Conservation (phyloP, 352 stramenopile species). For the Phytophthora colocasiae region DNA sequence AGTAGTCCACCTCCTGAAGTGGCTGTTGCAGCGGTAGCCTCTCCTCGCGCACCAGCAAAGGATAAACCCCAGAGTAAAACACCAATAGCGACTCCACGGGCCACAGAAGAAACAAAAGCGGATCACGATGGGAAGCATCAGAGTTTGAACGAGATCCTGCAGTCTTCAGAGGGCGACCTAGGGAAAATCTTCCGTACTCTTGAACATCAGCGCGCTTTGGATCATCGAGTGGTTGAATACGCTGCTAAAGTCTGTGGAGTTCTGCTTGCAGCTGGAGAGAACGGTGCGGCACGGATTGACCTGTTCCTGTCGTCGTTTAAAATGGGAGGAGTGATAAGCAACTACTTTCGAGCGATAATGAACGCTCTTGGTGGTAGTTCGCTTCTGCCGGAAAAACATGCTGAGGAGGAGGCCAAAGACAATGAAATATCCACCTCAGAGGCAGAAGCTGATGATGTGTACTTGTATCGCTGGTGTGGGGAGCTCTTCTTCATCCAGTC, state of each 20-base stretch:
- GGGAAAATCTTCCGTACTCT: constrained; percentile 38
- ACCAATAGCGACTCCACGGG: constrained; percentile 37
- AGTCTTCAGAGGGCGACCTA: constrained; percentile 40
- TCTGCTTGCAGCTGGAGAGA: constrained; percentile 20
- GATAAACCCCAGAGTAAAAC: constrained; percentile 39
- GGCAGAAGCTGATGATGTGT: constrained; percentile 49
- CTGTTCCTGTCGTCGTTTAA: constrained; percentile 53
- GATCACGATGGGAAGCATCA: constrained; percentile 22
- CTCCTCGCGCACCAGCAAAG: constrained; percentile 25
- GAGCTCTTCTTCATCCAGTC: constrained; percentile 72
- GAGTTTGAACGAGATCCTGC: constrained; percentile 46
- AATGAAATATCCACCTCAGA: background rate
- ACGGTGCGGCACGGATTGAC: constrained; percentile 24
- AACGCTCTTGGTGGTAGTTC: constrained; percentile 34
- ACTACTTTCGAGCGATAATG: constrained; percentile 46
- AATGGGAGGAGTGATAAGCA: constrained; percentile 44
- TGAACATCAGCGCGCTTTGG: constrained; percentile 27
- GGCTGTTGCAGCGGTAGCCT: constrained; percentile 8
- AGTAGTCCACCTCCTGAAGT: constrained; percentile 1
- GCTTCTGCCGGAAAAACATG: constrained; percentile 38
- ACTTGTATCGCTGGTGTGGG: constrained; percentile 66
- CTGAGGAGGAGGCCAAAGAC: constrained; percentile 3
- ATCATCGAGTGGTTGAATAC: constrained; percentile 41
- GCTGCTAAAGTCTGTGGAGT: constrained; percentile 43
- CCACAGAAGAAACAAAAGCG: constrained; percentile 13